A percentile compares a stretch with the other conserved stretches of the same genome.
phyloP scores from a whole-genome alignment of 352 stramenopile genomes.

The Globisporangium nagaii region DNA sequence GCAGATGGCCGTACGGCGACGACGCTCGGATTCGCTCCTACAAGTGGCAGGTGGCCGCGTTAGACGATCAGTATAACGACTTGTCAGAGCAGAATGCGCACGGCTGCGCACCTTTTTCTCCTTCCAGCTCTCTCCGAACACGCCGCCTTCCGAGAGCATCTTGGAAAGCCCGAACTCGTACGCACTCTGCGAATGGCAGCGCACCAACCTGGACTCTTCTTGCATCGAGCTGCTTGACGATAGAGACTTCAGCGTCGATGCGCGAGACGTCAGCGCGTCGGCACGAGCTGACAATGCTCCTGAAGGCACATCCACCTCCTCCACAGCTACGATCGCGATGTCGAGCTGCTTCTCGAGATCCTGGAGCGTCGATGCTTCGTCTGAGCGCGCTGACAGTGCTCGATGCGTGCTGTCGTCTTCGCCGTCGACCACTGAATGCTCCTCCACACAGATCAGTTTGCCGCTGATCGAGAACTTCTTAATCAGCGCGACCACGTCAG shows the following conservation, averaged over 20 bases:
- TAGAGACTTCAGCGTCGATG: background rate
- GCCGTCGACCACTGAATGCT: conserved; percentile 1
- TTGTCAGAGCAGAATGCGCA: background rate
- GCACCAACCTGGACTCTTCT: conserved; percentile 35
- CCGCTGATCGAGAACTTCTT: conserved; percentile 64
- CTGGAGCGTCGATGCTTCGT: background rate
- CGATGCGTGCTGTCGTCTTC: background rate
- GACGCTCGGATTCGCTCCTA: conserved; percentile 78
- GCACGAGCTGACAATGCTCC: background rate
- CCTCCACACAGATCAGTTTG: conserved; percentile 44
- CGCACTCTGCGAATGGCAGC: conserved; percentile 45
- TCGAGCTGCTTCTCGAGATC: conserved; percentile 10
- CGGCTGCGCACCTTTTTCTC: conserved; percentile 79
- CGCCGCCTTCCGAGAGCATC: conserved; percentile 42
- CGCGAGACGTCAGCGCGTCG: background rate
- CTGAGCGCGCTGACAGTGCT: background rate
- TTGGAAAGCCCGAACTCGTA: conserved; percentile 70
- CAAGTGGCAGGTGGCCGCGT: no score
- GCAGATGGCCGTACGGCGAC: conserved; percentile 78
- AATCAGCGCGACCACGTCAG: conserved; percentile 35
- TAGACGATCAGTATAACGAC: no score
- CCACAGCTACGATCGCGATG: background rate
- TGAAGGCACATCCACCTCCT: background rate
- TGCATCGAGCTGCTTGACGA: conserved; percentile 8
- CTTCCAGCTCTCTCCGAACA: conserved; percentile 93